Base-by-base conservation (phyloP, 2,329 filamentous ascomycete species). In the Fusarium transvaalense region DNA sequence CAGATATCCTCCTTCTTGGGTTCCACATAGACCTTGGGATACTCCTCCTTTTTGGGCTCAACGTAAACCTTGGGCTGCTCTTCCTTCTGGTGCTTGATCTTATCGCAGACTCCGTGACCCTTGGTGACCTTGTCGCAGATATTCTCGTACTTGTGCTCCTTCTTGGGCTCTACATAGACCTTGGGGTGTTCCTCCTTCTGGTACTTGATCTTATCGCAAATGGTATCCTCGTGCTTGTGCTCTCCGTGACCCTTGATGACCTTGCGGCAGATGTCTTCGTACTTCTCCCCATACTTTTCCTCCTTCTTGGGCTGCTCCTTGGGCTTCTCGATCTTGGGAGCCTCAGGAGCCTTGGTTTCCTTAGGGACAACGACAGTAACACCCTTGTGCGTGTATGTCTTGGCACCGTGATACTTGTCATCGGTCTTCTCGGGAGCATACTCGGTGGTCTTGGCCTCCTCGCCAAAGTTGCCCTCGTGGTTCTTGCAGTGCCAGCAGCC, bases 401-500 rank as follows among this genome's bases (percentile, higher is more conserved):
- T 72, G 56, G 55, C 59, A 34, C 60, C 37, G 10, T 37, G 15
- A 14, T 45, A 46, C 42, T 58, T 58, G 10, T 35, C 55, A 14
- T 43, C 45, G 42, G 66, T 59, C 35, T 55, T 53, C 19, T 64
- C 32, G 15, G 57, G 43, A 14, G 53, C 43, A 42, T 47, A 25
- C n/a, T 61, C 32, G 21, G 41, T 29, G 21, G 68, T 65, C n/a
- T 56, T 38, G 6, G 68, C 52, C 32, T 5, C 60, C 29, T 58
- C 29, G 25, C 56, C 60, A 56, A 50, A 32, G 31, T 48, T 10
- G 37, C 57, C 46, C 31, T 69, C 61, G 47, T 60, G 52, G 23
- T 59, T 65, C 61, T 76, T 76, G 72, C 75, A 76, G 61, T 76
- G 74, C 73, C 71, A 74, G 63, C 75, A 76, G 50, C 75, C 74